These are phyloP conservation scores for Piromyces sp. DNA, from an alignment of 192 early-diverging fungal genomes.

Conservation along the genomic window DNA sequence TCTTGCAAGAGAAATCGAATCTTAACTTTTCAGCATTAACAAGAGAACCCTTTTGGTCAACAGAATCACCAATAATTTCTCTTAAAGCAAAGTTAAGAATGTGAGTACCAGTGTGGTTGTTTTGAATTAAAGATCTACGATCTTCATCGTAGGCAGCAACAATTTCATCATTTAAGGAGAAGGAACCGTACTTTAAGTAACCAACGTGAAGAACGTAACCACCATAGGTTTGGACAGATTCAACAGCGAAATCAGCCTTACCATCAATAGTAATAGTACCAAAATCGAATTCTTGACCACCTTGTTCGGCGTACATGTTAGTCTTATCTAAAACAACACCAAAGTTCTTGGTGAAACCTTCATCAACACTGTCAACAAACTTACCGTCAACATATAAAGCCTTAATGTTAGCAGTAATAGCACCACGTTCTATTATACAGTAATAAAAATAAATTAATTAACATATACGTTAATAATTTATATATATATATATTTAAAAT, in stretches of 20 bases:
- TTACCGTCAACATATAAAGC: constrained; percentile 52
- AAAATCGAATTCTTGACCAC: constrained; percentile 88
- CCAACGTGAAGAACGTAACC: constrained; percentile 94
- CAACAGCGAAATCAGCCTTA: constrained; percentile 72
- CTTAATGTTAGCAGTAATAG: constrained; percentile 57
- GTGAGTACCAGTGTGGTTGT: constrained; percentile 94
- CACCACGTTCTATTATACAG: constrained; percentile 14
- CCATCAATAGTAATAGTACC: constrained; percentile 72
- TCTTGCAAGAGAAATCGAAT: constrained; percentile 83
- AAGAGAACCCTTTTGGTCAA: constrained; percentile 89
- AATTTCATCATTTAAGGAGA: constrained; percentile 51
- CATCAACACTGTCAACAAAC: constrained; percentile 18
- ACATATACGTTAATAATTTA: neutral
- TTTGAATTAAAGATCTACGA: constrained; percentile 72
- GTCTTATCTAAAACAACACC: constrained; percentile 86
- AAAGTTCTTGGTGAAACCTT: constrained; percentile 41
- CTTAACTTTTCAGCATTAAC: constrained; percentile 91
- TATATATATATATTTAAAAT: too few relatives aligned
- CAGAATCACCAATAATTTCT: constrained; percentile 55
- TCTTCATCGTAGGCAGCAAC: constrained; percentile 69
- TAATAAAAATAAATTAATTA: neutral
- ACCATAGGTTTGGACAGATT: constrained; percentile 80
- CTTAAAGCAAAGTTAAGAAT: constrained; percentile 89
- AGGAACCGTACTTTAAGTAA: constrained; percentile 71
- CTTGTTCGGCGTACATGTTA: constrained; percentile 94